Percentiles rank a stretch among this genome's conserved stretches.
phyloP scores from a whole-genome alignment of 179 eudicot genomes.

The Beta lomatogona region DNA sequence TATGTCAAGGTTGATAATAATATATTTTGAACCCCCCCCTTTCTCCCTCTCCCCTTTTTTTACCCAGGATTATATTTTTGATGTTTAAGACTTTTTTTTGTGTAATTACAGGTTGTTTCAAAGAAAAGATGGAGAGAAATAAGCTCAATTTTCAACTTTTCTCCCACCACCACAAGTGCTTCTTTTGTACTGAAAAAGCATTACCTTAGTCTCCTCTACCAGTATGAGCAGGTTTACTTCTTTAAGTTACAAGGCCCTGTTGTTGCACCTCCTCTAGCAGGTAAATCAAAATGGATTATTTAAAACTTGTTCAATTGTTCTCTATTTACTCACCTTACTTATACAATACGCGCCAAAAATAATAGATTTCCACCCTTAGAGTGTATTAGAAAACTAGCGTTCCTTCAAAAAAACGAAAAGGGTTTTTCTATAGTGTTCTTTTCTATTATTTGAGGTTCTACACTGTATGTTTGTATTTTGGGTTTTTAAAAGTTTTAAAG shows the following conservation, averaged over 20 bases:
- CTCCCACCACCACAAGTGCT: conserved; percentile 69
- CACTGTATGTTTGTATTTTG: too few relatives aligned
- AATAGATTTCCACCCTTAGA: too few relatives aligned
- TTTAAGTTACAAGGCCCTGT: conserved; percentile 37
- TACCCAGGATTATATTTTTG: neutral
- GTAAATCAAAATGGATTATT: neutral
- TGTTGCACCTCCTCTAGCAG: conserved; percentile 31
- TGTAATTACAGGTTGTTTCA: conserved; percentile 45
- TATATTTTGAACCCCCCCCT: neutral
- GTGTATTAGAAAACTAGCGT: too few relatives aligned
- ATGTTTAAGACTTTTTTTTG: neutral
- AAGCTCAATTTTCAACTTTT: conserved; percentile 46
- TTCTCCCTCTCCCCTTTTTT: neutral
- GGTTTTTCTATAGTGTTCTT: too few relatives aligned
- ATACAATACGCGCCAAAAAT: too few relatives aligned
- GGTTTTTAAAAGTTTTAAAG: too few relatives aligned
- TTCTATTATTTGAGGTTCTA: too few relatives aligned
- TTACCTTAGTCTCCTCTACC: conserved; percentile 53
- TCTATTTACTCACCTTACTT: too few relatives aligned
- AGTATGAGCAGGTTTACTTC: conserved; percentile 66
- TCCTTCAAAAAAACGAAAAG: too few relatives aligned
- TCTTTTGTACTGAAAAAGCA: conserved; percentile 67
- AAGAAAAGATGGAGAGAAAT: conserved; percentile 81
- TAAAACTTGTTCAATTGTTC: too few relatives aligned
- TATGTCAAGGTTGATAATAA: conserved; percentile 50